phyloP scores from a whole-genome alignment of 2,329 filamentous ascomycete genomes.

The Canariomyces notabilis region DNA sequence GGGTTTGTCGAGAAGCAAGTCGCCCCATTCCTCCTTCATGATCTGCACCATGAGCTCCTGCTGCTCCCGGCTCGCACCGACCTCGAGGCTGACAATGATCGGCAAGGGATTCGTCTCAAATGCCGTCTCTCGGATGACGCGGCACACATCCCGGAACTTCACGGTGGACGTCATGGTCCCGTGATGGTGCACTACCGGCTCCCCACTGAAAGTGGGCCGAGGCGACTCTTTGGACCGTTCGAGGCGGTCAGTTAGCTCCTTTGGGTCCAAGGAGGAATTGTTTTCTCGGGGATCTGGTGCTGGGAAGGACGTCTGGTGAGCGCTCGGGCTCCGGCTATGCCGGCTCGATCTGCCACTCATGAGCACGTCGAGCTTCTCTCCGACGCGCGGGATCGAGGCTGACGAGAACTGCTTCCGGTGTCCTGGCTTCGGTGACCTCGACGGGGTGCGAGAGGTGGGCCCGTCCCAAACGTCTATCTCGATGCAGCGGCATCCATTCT shows the following conservation, averaged over 20 bases:
- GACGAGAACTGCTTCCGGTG: constrained; percentile 46
- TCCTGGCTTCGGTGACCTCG: constrained; percentile 36
- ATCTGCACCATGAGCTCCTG: constrained; percentile 91
- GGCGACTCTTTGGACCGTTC: constrained; percentile 21
- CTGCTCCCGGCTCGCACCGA: constrained; percentile 76
- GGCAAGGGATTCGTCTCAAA: constrained; percentile 74
- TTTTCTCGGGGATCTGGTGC: constrained; percentile 21
- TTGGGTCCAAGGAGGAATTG: constrained; percentile 30
- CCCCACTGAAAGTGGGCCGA: constrained; percentile 38
- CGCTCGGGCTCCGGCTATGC: constrained; percentile 39
- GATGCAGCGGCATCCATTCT: constrained; percentile 77
- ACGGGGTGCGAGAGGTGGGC: constrained; percentile 33
- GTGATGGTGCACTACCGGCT: constrained; percentile 75
- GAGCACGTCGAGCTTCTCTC: constrained; percentile 35
- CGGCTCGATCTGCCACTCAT: constrained; percentile 21
- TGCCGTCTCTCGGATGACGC: constrained; percentile 70
- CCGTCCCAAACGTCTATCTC: constrained; percentile 96
- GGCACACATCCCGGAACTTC: constrained; percentile 80
- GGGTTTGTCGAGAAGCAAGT: constrained; percentile 60
- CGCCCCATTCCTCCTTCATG: constrained; percentile 83
- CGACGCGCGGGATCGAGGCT: constrained; percentile 39
- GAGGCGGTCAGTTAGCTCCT: constrained; percentile 31
- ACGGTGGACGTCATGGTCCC: constrained; percentile 84
- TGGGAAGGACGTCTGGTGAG: constrained; percentile 26
- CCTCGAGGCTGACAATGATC: constrained; percentile 86